Conservation (phyloP, 2,329 filamentous ascomycete genomes). For the Botrytis sinoallii region DNA sequence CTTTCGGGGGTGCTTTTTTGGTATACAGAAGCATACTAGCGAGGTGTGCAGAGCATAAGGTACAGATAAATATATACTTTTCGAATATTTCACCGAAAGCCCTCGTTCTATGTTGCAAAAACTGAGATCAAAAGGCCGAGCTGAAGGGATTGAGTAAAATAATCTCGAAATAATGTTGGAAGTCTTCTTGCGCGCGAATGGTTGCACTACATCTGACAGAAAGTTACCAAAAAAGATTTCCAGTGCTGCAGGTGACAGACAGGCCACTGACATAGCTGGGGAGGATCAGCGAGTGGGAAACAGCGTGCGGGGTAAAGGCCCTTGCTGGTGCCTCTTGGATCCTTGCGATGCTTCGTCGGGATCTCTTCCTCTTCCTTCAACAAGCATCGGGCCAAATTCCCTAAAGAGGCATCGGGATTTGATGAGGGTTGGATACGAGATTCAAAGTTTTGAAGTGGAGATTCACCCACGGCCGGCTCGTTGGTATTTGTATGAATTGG, state of each 20-base stretch:
- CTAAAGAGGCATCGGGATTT: not conserved
- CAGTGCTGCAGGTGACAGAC: conserved; percentile 2
- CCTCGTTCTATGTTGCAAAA: not conserved
- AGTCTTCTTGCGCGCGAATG: conserved; percentile 11
- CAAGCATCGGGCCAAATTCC: not conserved
- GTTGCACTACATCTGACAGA: conserved; percentile 5
- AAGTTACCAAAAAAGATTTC: conserved; percentile 4
- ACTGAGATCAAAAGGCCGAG: not conserved
- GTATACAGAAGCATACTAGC: conserved; percentile 56
- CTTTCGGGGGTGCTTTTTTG: conserved; percentile 54
- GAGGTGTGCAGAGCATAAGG: not conserved
- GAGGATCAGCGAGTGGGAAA: not conserved
- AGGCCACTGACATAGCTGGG: not conserved
- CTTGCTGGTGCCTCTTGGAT: not conserved
- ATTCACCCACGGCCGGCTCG: not conserved
- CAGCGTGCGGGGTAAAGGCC: conserved; percentile 14
- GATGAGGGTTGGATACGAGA: not conserved
- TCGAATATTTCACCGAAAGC: not conserved
- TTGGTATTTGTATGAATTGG: not conserved
- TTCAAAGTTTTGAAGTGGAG: not conserved
- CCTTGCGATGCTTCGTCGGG: not conserved
- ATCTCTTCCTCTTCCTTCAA: not conserved
- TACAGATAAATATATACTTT: not conserved
- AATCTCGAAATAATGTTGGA: not conserved
- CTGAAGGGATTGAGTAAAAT: not conserved